Evolutionary conservation across 257 asterid genomes (phyloP), one percentile per base, ranked within the genome.

Genomic region (Cinchona pubescens): DNA sequence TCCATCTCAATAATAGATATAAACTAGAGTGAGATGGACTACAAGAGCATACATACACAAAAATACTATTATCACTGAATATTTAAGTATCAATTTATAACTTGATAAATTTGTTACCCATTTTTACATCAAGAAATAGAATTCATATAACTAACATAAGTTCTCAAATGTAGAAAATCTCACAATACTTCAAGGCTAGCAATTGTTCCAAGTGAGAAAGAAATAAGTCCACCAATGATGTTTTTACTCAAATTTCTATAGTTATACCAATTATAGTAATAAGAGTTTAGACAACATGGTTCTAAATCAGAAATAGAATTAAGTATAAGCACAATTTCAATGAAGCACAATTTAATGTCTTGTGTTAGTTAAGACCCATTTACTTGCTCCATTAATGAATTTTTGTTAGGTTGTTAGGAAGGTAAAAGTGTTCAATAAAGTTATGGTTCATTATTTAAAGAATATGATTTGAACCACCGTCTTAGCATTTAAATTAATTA

Each of bases 191-290:
- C 92, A 64, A 95, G 82, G 81, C 84, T 79, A 69, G 86, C 67
- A 80, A 95, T 73, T 51, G 82, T 78, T 78, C 98, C 99, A 70
- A 95, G 88, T 46, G 97, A 84, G 9, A 93, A 85, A 25, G 99
- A 97, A 81, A 95, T 91, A 72, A 30, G 81, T 69, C 97, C 98
- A 43, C 89, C 82, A 75, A 92, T 89, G 86, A 94, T 86, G 87
- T 95, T 92, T 53, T 97, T 95, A 37, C 98, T 92, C 86, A 95
- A 84, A 79, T 95, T 95, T 88, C 99, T 95, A 94, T 68, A 78
- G 67, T 64, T 38, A 48, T 48, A 43, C 59, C 63, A 66, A 40
- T 74, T 67, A 42, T 38, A 56, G 63, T 59, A 49, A 40, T 6
- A 25, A 5, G 12, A 25, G 1, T 12, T n/a, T n/a, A 71, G 59